phyloP scores from a whole-genome alignment of 306 rosid species.

The Mimosa bimucronata region DNA sequence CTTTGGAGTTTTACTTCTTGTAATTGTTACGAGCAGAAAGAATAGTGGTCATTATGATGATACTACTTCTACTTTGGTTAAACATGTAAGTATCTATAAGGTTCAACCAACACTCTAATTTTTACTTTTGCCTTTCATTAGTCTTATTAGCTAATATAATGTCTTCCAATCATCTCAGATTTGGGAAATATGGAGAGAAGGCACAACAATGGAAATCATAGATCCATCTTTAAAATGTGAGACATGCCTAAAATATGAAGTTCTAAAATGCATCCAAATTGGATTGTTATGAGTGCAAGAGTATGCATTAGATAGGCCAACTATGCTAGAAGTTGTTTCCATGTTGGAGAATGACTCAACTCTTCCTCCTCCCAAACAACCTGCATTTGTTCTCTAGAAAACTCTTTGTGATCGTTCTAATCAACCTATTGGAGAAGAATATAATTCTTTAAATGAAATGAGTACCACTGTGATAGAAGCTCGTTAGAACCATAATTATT shows the following conservation, averaged over 20 bases:
- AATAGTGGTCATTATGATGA: no score
- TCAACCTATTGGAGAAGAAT: not conserved
- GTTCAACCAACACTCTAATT: no score
- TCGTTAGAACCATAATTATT: no score
- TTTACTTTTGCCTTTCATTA: no score
- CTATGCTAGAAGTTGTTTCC: no score
- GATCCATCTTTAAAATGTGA: conserved; percentile 38
- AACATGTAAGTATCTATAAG: no score
- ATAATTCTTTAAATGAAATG: not conserved
- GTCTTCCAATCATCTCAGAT: conserved; percentile 46
- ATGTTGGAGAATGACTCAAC: not conserved
- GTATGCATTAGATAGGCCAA: not conserved
- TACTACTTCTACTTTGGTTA: no score
- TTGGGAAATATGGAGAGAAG: conserved; percentile 72
- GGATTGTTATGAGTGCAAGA: not conserved
- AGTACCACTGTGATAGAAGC: not conserved
- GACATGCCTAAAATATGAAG: not conserved
- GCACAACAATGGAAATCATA: conserved; percentile 44
- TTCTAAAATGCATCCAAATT: not conserved
- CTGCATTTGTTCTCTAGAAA: not conserved
- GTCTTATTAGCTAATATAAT: not conserved
- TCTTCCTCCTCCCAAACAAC: not conserved
- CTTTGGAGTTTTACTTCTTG: no score
- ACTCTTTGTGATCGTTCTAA: not conserved
- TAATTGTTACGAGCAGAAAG: no score